Evolutionary conservation across 805 yeast genomes (phyloP), one percentile per base, ranked within the genome.

Genomic region (Dipodascopsis uninucleata): DNA sequence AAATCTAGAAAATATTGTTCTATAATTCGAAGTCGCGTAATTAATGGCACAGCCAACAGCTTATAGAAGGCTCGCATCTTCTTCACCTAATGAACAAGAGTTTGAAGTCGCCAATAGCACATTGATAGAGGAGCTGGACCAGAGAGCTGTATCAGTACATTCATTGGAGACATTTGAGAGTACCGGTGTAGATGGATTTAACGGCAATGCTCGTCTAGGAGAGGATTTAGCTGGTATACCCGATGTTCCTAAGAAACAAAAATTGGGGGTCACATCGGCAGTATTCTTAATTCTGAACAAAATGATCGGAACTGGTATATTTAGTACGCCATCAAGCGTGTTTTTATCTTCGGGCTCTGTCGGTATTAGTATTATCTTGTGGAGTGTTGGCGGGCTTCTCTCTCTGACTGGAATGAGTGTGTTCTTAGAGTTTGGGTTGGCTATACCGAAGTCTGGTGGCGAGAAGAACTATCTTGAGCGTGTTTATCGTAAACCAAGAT

Each of bases 251-350:
- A 31, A 29, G 6, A 16, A 33, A 24, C 26, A 25, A 18, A 49
- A 49, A 21, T 37, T 67, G 17, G 71, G 71, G 2, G 52, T 63
- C 2, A 29, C 51, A 3, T 63, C 69, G 1, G 62, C 71, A 1
- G 56, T 61, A 16, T 63, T 65, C 25, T 57, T 82, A 41, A 77
- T 79, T 59, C 66, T 81, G 49, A 82, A 82, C 62, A 72, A 82
- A 56, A 81, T 81, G 77, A 74, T 82, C 41, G 89, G 89, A 32
- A 80, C 87, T 2, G 89, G 88, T 22, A 79, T 82, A 29, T 82
- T 81, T 62, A 71, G 81, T 31, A 77, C 84, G 3, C 82, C 86
- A 1, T 75, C 85, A 3, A 71, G 81, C 22, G 79, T 82, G 28
- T 80, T 74, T 52, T 59, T 67, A 7, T 63, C 75, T 32, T 64